Evolutionary conservation across 345 rosid genomes (phyloP), one percentile per base, ranked within the genome.

Genomic region (Crucihimalaya himalaica): DNA sequence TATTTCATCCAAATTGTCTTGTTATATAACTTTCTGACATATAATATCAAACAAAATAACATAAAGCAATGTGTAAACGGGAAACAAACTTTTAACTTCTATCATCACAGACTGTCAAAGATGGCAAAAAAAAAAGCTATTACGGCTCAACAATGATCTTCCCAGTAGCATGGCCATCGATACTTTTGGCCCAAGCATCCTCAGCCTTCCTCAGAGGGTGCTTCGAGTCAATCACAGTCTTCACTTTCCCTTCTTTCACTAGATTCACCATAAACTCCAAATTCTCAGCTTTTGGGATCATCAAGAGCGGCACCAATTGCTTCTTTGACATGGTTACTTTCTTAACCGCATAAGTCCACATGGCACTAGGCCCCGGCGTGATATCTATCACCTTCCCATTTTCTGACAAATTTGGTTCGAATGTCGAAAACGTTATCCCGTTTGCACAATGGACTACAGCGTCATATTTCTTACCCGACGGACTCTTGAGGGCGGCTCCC

Each of bases 111-210:
- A 20, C 57, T 21, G 19, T 39, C 13, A 46, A 23, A 60, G 34
- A 29, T 2, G 0, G 6, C 9, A 14, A 37, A 11, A 8, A 14
- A 37, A 11, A 10, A 27, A 1, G 0, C 27, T 2, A 28, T 62
- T 72, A 82, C 0, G 83, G 87, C 85, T 91, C 91, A 40, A 87
- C 88, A 18, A 91, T 76, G 31, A 91, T 82, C 84, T 91, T 89
- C 13, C 97, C 97, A 6, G 96, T 89, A 34, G 96, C 93, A 67
- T 85, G 91, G 10, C 93, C 89, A 46, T 72, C 85, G 1, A 87
- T 77, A 53, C 86, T 82, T 80, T 79, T 86, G 3, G 86, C 90
- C 97, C 95, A 91, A 32, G 83, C 95, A 16, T 88, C 92, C 78
- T 88, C 92, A 2, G 89, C 95, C 72, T 84, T 83, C 77, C 83